Conservation (phyloP, 1,284 basidiomycete genomes). For the Papiliotrema laurentii region DNA sequence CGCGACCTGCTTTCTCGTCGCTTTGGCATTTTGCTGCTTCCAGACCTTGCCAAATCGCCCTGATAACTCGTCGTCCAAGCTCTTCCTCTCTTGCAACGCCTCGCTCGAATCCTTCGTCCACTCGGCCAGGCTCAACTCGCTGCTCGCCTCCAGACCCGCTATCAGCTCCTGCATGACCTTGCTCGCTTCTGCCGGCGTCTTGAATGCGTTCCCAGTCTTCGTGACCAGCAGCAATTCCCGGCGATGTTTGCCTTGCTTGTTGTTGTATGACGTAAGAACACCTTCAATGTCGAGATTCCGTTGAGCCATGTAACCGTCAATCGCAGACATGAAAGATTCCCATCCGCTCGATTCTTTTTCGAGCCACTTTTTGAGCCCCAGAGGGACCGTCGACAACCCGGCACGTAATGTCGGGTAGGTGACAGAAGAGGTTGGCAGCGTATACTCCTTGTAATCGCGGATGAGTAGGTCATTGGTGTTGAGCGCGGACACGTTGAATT, state of each 20-base stretch:
- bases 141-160: slow-evolving; percentile 57
- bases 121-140: slow-evolving; percentile 53
- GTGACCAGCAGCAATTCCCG: slow-evolving; percentile 68
- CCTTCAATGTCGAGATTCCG: slow-evolving; percentile 64
- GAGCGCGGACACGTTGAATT: slow-evolving; percentile 66
- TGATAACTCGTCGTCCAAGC: slow-evolving; percentile 20
- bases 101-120: slow-evolving; percentile 26
- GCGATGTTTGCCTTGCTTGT: slow-evolving; percentile 57
- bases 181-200: slow-evolving; percentile 12
- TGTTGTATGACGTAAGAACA: slow-evolving; percentile 64
- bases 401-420: slow-evolving; percentile 47
- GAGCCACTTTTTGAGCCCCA: slow-evolving; percentile 57
- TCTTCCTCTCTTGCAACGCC: slow-evolving; percentile 6
- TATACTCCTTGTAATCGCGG: slow-evolving; percentile 90
- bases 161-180: slow-evolving; percentile 30
- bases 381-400: slow-evolving; percentile 75
- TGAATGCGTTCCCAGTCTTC: slow-evolving; percentile 25
- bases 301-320: slow-evolving; percentile 62
- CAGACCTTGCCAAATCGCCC: slow-evolving; percentile 55
- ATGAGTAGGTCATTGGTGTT: slow-evolving; percentile 70
- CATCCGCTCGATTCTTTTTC: slow-evolving; percentile 48
- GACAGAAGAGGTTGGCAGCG: slow-evolving; percentile 46
- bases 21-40: slow-evolving; percentile 67
- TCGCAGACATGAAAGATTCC: slow-evolving; percentile 51
- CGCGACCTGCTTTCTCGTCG: slow-evolving; percentile 74